These are phyloP conservation scores for Colletotrichum eleusines DNA, from an alignment of 2,329 filamentous ascomycete species.

Conservation along the genomic window DNA sequence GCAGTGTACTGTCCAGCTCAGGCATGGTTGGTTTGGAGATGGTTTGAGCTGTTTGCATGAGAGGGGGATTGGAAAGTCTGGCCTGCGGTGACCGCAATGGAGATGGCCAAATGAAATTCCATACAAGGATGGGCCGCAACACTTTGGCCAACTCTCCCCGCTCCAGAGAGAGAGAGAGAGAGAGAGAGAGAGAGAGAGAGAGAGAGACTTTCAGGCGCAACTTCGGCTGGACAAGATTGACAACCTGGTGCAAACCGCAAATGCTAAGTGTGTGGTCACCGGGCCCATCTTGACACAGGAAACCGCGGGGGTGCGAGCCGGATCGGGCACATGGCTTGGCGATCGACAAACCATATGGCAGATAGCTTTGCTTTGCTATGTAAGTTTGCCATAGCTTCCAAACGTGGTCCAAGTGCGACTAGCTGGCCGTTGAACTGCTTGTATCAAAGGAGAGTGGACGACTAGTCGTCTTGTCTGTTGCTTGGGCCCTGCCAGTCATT, in stretches of 20 bases:
- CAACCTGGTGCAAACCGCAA: slow-evolving; percentile 18
- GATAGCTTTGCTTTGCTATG: slow-evolving; percentile 4
- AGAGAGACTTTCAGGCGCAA: slow-evolving; percentile 17
- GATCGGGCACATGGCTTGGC: slow-evolving; percentile 34
- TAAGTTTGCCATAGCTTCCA: not conserved
- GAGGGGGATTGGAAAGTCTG: not conserved
- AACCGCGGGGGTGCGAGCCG: slow-evolving; percentile 11
- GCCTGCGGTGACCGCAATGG: not conserved
- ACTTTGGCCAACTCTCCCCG: slow-evolving; percentile 9
- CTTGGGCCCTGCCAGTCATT: slow-evolving; percentile 3
- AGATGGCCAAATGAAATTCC: slow-evolving; percentile 5
- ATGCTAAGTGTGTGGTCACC: slow-evolving; percentile 24
- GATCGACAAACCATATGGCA: slow-evolving; percentile 20
- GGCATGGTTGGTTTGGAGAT: not conserved
- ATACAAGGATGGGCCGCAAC: slow-evolving; percentile 16
- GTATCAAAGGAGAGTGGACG: not conserved
- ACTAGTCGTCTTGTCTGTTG: not conserved
- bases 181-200: no score
- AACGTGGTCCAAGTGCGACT: not conserved
- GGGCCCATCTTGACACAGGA: slow-evolving; percentile 29
- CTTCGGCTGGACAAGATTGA: slow-evolving; percentile 10
- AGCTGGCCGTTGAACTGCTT: slow-evolving; percentile 19
- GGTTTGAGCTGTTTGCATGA: not conserved
- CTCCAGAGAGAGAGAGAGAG: not conserved
- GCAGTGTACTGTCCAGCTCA: not conserved